Evolutionary conservation across 2,329 filamentous ascomycete species (phyloP), one percentile per base, ranked within the genome.

Genomic region (Tolypocladium album): DNA sequence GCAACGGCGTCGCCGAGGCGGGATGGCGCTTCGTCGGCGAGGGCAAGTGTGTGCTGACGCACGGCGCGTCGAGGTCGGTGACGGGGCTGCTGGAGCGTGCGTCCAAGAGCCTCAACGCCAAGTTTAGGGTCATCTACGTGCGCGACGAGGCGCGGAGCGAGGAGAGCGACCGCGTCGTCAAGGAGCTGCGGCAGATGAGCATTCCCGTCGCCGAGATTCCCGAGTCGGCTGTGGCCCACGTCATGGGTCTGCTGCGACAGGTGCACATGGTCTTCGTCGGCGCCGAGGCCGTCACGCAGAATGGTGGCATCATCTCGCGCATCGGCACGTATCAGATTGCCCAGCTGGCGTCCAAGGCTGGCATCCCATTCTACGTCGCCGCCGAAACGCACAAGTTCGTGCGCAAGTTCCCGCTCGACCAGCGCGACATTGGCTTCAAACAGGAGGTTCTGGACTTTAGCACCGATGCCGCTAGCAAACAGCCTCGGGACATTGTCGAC

Each of bases 301-400:
- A 96, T 70, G 94, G 94, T 57, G 93, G 93, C 43, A 88, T 97
- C 66, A 90, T 99, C 66, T 93, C 89, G 31, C 81, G 92, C 56
- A 83, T 97, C 75, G 93, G 93, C 58, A 86, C 83, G 2, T 93
- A 90, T 67, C 92, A 96, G 76, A 88, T 97, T 66, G 92, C 90
- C 2, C 78, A 91, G 66, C 78, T 97, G 58, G 92, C 92, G 6
- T 87, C 87, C 67, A 72, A 75, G 36, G 79, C 79, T 53, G 84
- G 87, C 45, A 87, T 90, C 63, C 89, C 89, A 0, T 90, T 97
- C 67, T 96, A 95, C 69, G 92, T 96, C 22, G 92, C 94, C 6
- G 89, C 89, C 1, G 94, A 99, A 78, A 95, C 90, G 68, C 94
- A 99, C 79, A 99, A 99, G 76, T 97, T 99, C 70, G 91, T 95